phyloP scores from a whole-genome alignment of 192 early-diverging fungal species.

The Mortierella alpina region DNA sequence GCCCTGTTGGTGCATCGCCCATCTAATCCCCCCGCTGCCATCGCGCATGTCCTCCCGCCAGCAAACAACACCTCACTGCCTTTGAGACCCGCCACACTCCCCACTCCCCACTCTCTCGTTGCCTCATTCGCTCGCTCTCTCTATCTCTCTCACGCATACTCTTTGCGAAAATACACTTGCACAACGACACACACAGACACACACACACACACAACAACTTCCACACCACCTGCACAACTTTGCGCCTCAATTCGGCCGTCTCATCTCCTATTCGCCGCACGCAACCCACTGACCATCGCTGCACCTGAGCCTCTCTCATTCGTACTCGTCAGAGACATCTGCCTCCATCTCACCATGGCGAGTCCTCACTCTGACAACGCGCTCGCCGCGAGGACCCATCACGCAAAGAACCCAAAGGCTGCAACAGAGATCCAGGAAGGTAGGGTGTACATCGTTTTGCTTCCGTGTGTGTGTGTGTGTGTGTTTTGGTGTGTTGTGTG shows the following conservation, averaged over 20 bases:
- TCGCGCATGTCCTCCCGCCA: neutral
- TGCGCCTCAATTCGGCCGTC: neutral
- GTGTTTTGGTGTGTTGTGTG: neutral
- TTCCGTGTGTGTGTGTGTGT: neutral
- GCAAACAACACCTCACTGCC: neutral
- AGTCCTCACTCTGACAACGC: conserved; percentile 10
- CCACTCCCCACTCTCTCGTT: neutral
- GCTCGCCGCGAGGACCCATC: conserved; percentile 8
- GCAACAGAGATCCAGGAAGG: conserved; percentile 40
- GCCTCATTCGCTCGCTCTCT: neutral
- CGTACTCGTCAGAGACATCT: neutral
- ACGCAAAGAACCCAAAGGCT: conserved; percentile 34
- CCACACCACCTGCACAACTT: no score
- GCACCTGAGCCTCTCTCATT: neutral
- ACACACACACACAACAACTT: no score
- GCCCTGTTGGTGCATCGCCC: neutral
- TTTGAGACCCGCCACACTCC: neutral
- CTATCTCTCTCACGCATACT: neutral
- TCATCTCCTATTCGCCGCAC: neutral
- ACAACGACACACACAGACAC: no score
- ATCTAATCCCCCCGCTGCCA: no score
- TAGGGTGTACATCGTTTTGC: conserved; percentile 1
- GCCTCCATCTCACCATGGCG: conserved; percentile 12
- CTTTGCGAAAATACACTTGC: neutral
- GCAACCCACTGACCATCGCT: no score